Conservation (phyloP, 2,329 filamentous ascomycete species). For the Cordyceps farinosa region DNA sequence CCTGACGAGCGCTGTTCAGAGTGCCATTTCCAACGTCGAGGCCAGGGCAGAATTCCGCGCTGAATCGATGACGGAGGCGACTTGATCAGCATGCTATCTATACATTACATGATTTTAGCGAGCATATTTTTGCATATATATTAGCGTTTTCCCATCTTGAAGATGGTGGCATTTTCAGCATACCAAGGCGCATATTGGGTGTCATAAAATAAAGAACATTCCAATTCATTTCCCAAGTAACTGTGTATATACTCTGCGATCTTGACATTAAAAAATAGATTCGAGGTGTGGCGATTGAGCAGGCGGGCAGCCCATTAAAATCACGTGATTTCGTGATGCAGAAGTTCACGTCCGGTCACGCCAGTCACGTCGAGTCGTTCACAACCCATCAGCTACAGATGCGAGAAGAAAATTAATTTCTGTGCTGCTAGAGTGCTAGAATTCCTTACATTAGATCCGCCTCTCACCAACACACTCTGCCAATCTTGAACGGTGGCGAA, state of each 20-base stretch:
- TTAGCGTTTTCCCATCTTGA: neutral
- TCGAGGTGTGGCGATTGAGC: neutral
- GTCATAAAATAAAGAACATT: neutral
- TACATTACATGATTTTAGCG: neutral
- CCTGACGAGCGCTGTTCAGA: conserved; percentile 82
- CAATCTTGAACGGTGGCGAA: neutral
- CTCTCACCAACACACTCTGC: neutral
- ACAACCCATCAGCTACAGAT: neutral
- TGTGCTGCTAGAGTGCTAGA: neutral
- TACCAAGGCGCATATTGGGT: neutral
- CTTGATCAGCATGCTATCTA: neutral
- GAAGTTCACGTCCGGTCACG: conserved; percentile 1
- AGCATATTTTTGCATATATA: neutral
- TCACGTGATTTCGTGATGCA: conserved; percentile 15
- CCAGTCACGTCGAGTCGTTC: too few relatives aligned
- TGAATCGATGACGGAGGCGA: conserved; percentile 1
- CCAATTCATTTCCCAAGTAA: too few relatives aligned
- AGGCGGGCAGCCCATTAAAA: neutral
- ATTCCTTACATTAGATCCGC: too few relatives aligned
- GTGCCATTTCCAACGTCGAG: conserved; percentile 76
- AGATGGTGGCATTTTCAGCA: neutral
- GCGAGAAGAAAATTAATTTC: neutral
- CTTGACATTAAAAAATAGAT: neutral
- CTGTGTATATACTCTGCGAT: neutral
- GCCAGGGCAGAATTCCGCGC: conserved; percentile 39